Percentiles rank a stretch among this genome's conserved stretches.
Conservation (phyloP, 2,329 filamentous ascomycete species). For the Aureobasidium melanogenum region DNA sequence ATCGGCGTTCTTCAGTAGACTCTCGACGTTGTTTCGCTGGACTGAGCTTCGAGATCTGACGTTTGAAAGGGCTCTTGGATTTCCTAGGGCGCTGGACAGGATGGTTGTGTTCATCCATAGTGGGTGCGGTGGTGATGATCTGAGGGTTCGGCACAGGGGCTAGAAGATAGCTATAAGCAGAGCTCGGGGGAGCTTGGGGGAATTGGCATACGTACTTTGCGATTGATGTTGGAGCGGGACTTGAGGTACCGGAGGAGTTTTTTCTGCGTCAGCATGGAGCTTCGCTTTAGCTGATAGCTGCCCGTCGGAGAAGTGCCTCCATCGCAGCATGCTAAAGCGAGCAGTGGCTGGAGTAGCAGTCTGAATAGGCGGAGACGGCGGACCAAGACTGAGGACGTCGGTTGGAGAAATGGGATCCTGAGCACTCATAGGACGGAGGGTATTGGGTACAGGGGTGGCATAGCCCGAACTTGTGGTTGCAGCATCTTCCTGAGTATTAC, state of each 20-base stretch:
- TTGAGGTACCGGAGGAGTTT: slow-evolving; percentile 38
- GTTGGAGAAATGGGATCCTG: neutral
- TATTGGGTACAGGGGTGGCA: slow-evolving; percentile 7
- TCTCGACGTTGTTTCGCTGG: slow-evolving; percentile 10
- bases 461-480: neutral
- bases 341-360: slow-evolving; percentile 25
- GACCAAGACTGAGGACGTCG: neutral
- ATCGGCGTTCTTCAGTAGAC: slow-evolving; percentile 23
- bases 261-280: slow-evolving; percentile 52
- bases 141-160: slow-evolving; percentile 37
- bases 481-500: slow-evolving; percentile 5
- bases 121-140: slow-evolving; percentile 90
- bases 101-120: slow-evolving; percentile 38
- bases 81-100: slow-evolving; percentile 19
- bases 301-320: slow-evolving; percentile 87
- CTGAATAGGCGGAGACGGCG: slow-evolving; percentile 14
- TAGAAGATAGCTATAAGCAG: neutral
- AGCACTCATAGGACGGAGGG: neutral
- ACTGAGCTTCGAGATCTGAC: slow-evolving; percentile 27
- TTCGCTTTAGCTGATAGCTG: slow-evolving; percentile 71
- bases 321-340: slow-evolving; percentile 63
- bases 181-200: slow-evolving; percentile 16
- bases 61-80: slow-evolving; percentile 14
- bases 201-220: slow-evolving; percentile 6
- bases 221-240: slow-evolving; percentile 27